Evolutionary conservation across 768 basidiomycete genomes (phyloP).

Genomic region (Termitomyces sp.): DNA sequence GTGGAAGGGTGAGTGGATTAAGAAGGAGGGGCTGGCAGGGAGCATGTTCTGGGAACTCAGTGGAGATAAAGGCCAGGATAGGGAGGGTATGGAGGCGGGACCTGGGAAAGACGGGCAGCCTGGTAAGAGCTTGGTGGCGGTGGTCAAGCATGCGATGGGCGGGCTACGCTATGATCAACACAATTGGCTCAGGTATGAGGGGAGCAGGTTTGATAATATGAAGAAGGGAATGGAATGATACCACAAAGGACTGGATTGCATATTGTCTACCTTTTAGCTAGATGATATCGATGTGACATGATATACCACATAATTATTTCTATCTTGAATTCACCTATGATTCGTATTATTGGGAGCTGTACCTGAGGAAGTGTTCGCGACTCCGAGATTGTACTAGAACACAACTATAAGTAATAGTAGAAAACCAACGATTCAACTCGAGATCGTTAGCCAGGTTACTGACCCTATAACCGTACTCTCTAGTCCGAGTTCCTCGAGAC

Average conservation of each 20-base stretch:
- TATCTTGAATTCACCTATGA: too few relatives aligned
- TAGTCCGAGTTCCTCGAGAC: too few relatives aligned
- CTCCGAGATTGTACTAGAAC: too few relatives aligned
- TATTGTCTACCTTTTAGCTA: too few relatives aligned
- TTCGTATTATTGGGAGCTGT: too few relatives aligned
- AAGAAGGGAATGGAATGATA: constrained; percentile 53
- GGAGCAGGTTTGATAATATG: constrained; percentile 80
- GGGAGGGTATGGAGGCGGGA: constrained; percentile 73
- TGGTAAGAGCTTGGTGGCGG: constrained; percentile 65
- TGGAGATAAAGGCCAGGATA: constrained; percentile 71
- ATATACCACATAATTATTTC: neutral
- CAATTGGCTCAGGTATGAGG: constrained; percentile 83
- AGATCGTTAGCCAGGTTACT: too few relatives aligned
- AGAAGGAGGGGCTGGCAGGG: constrained; percentile 72
- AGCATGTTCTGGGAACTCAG: constrained; percentile 96
- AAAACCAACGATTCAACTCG: too few relatives aligned
- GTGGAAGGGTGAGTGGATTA: constrained; percentile 82
- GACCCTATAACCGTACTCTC: too few relatives aligned
- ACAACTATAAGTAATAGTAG: too few relatives aligned
- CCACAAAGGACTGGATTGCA: neutral
- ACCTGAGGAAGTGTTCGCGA: too few relatives aligned
- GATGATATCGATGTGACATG: too few relatives aligned
- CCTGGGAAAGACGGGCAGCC: constrained; percentile 71
- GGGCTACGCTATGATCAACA: constrained; percentile 51
- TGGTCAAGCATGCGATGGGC: constrained; percentile 80